Percentiles rank a stretch among this genome's conserved stretches.
These are phyloP conservation scores for Didymella exigua DNA, from an alignment of 2,329 filamentous ascomycete species.

Conservation along the genomic window DNA sequence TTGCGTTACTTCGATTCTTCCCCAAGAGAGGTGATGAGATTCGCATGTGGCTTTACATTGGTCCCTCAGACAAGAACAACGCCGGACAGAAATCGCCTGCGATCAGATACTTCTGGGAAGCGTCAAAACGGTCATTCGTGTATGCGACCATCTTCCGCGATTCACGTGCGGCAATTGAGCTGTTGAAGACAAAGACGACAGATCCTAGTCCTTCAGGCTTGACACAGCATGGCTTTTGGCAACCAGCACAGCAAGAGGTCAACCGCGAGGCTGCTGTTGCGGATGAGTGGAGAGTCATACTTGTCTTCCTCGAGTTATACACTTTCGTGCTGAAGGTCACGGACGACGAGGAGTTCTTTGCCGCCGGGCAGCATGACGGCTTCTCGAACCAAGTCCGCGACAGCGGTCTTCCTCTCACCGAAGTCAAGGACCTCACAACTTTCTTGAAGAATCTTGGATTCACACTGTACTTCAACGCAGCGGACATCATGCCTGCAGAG, in stretches of 20 bases:
- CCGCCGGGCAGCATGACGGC: constrained; percentile 51
- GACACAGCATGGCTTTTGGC: constrained; percentile 39
- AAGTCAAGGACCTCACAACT: constrained; percentile 74
- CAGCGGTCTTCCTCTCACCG: constrained; percentile 71
- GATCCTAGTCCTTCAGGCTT: constrained; percentile 18
- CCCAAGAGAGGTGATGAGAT: constrained; percentile 83
- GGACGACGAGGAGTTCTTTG: constrained; percentile 95
- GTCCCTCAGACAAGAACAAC: constrained; percentile 60
- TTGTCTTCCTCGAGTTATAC: constrained; percentile 93
- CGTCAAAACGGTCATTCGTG: constrained; percentile 61
- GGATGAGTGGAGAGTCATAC: constrained; percentile 84
- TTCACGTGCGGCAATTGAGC: constrained; percentile 61
- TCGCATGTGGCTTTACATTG: constrained; percentile 89
- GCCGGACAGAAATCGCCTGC: constrained; percentile 60
- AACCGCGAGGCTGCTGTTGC: constrained; percentile 52
- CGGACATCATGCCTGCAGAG: constrained; percentile 61
- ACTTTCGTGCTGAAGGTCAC: constrained; percentile 90
- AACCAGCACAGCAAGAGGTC: constrained; percentile 39
- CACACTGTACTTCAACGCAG: constrained; percentile 81
- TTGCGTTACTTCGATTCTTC: constrained; percentile 85
- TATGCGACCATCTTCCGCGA: constrained; percentile 64
- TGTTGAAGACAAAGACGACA: constrained; percentile 56
- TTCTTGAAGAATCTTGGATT: constrained; percentile 94
- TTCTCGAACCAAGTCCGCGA: constrained; percentile 49
- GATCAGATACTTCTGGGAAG: constrained; percentile 85